Evolutionary conservation across 768 basidiomycete species (phyloP).

Genomic region (Suillus plorans): DNA sequence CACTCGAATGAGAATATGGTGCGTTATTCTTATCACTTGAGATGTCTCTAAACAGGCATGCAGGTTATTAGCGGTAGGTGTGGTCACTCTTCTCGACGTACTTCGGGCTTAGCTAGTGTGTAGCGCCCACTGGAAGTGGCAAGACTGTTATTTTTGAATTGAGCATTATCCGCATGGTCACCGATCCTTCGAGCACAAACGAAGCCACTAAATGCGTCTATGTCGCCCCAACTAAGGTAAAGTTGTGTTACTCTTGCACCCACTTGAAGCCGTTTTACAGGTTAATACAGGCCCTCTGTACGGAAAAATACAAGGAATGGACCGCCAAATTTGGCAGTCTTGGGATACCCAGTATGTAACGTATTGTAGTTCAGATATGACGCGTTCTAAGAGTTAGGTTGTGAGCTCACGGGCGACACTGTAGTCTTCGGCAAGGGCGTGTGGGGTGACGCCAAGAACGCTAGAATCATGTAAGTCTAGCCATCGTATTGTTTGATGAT

Average conservation of each 20-base stretch:
- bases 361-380: not conserved
- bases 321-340: slow-evolving; percentile 70
- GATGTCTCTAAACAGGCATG: slow-evolving; percentile 11
- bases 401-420: slow-evolving; percentile 93
- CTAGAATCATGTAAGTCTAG: slow-evolving; percentile 72
- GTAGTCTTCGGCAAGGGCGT: slow-evolving; percentile 59
- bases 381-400: slow-evolving; percentile 48
- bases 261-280: not conserved
- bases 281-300: slow-evolving; percentile 71
- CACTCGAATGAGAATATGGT: slow-evolving; percentile 67
- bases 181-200: slow-evolving; percentile 34
- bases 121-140: slow-evolving; percentile 94
- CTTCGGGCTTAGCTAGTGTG: slow-evolving; percentile 6
- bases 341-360: slow-evolving; percentile 67
- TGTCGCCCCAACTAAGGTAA: slow-evolving; percentile 89
- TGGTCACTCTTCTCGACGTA: slow-evolving; percentile 5
- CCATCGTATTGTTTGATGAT: not conserved
- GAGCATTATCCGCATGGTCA: slow-evolving; percentile 75
- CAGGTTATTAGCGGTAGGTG: slow-evolving; percentile 72
- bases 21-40: slow-evolving; percentile 13
- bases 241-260: not conserved
- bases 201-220: slow-evolving; percentile 75
- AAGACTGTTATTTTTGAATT: slow-evolving; percentile 96
- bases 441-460: slow-evolving; percentile 72
- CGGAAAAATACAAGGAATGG: slow-evolving; percentile 87